Evolutionary conservation across 495 filamentous ascomycete genomes (phyloP), one percentile per base, ranked within the genome.

Genomic region (Cercophora sp.): DNA sequence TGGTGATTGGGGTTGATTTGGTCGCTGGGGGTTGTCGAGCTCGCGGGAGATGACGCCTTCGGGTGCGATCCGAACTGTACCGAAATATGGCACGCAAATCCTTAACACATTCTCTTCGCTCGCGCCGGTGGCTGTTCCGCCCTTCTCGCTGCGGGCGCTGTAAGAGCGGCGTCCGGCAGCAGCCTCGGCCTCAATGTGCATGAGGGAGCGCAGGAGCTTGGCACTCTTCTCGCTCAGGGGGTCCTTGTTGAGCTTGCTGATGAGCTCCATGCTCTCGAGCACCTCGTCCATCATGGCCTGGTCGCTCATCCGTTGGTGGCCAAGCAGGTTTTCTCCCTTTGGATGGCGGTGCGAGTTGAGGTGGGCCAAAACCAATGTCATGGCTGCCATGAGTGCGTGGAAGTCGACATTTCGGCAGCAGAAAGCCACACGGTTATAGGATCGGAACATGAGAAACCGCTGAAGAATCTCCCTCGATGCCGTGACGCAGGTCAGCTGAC

Each of bases 231-330:
- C 57, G 18, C 51, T 67, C 11, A 74, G 36, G 6, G 44, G 50
- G 48, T 77, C 76, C 4, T 25, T 34, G 37, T 70, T 72, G 4
- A 64, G 13, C 5, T 36, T 39, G 39, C 34, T 63, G 18, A 71
- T 35, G n/a, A 54, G 51, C 32, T 66, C 63, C 63, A 75, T 73
- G 22, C 36, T 65, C 51, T 74, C 66, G n/a, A 64, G 61, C 9
- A 59, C 63, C 19, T 72, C 66, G 19, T 79, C 74, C 32, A 79
- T 58, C 49, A 75, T 61, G 2, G 69, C 75, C 9, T 70, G 69
- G 59, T 80, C 77, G 40, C 64, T 61, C 3, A 58, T 54, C 4
- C 64, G 58, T 51, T 75, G 72, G 34, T 79, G 71, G 3, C 67
- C 66, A 15, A 70, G 57, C 23, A 65, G 50, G 43, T 47, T 55